Base-by-base conservation (phyloP, 352 stramenopile species). In the Phytophthora pisi region DNA sequence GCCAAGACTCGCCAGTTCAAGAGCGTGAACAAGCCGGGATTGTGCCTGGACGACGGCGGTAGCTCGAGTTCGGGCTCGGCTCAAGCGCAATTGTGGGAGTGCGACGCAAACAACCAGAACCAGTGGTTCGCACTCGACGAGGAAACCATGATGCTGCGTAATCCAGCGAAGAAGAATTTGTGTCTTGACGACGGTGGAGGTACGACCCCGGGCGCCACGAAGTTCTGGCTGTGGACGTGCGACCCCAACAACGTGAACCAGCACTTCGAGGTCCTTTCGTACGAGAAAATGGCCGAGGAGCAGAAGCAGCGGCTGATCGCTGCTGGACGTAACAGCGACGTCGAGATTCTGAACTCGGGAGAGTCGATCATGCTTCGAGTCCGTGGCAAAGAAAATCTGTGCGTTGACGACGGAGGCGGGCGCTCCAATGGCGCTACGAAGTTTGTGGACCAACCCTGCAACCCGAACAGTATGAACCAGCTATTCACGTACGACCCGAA, bases 381-480 rank as follows among this genome's bases (percentile, higher is more conserved):
- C 23, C 55, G 45, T 4, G 57, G 61, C 20, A 77, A 77, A 34
- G 66, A 72, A 4, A 70, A 68, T 18, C 8, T 80, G 23, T 82
- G 67, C 43, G 31, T 72, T 23, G 74, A 79, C 24, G 71, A 82
- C 36, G 74, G 74, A 11, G 71, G 63, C 20, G 63, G 67, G n/a
- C 67, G 53, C 15, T 65, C 26, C 34, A 61, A 56, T 20, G 74
- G 62, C 2, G 43, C 62, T 6, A 70, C 64, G 4, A 61, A 70
- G 24, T 72, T 81, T 10, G 42, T 49, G 3, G 8, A 66, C 5
- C 43, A 55, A 56, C 54, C 26, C 0, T 81, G 73, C 59, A 66
- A 74, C 51, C 49, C 70, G 15, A 45, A 45, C 4, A 67, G 51
- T 7, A 38, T 24, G 28, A 75, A 64, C 45, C 67, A 75, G 42